phyloP scores from a whole-genome alignment of 306 rosid genomes.

The Oemleria cerasiformis region DNA sequence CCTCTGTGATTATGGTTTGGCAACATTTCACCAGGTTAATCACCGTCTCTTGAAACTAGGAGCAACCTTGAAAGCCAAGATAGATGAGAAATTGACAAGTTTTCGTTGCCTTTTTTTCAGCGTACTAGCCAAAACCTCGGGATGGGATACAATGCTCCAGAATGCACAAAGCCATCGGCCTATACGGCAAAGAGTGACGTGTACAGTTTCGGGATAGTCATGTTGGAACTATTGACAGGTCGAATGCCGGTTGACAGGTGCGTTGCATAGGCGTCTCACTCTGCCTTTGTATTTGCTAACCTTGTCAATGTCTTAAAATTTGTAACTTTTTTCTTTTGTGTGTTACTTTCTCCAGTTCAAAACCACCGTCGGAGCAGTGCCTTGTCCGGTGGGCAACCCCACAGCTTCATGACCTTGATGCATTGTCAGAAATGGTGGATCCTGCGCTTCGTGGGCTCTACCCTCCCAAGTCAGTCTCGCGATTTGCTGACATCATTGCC shows the following conservation, averaged over 20 bases:
- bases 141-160: conserved; percentile 86
- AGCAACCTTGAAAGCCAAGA: background rate
- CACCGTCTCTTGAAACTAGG: background rate
- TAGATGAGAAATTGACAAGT: background rate
- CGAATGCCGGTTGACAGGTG: conserved; percentile 81
- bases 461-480: conserved; percentile 78
- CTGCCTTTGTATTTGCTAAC: background rate
- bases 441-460: conserved; percentile 85
- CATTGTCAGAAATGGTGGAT: conserved; percentile 66
- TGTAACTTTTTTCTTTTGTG: background rate
- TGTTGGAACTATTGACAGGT: conserved; percentile 87
- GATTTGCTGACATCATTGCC: conserved; percentile 74
- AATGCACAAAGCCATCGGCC: conserved; percentile 64
- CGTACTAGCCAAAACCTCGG: conserved; percentile 66
- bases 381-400: conserved; percentile 88
- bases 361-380: conserved; percentile 51
- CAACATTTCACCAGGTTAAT: conserved; percentile 65
- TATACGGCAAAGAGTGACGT: conserved; percentile 74
- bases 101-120: conserved; percentile 28
- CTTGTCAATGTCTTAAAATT: conserved; percentile 1
- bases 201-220: conserved; percentile 84
- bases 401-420: conserved; percentile 66
- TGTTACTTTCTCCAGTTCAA: conserved; percentile 41
- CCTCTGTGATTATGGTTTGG: conserved; percentile 82
- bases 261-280: conserved; percentile 2